Evolutionary conservation across 306 rosid genomes (phyloP).

Genomic region (Prunus campanulata): DNA sequence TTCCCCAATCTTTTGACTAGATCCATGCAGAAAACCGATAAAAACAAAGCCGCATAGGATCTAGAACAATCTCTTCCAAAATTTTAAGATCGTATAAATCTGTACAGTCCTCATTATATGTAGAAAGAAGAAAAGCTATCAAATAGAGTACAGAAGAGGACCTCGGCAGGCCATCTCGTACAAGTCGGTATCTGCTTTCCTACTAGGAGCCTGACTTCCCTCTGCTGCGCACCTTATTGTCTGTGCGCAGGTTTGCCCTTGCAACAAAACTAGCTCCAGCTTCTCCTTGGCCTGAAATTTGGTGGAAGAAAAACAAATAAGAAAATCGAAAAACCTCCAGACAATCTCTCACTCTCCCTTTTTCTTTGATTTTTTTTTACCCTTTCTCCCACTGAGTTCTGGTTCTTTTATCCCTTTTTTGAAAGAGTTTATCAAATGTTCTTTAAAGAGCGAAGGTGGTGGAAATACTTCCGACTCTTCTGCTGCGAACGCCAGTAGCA

Average conservation of each 20-base stretch:
- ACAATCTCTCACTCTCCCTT: constrained; percentile 9
- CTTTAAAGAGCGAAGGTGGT: constrained; percentile 91
- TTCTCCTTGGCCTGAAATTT: constrained; percentile 91
- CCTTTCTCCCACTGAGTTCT: constrained; percentile 25
- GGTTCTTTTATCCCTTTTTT: constrained; percentile 35
- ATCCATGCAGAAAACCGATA: background rate
- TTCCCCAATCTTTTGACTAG: constrained; percentile 8
- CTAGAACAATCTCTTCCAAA: constrained; percentile 30
- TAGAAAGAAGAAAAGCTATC: constrained; percentile 18
- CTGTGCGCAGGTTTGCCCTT: constrained; percentile 31
- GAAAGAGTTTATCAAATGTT: constrained; percentile 80
- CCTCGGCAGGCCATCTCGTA: constrained; percentile 31
- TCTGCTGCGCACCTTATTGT: constrained; percentile 6
- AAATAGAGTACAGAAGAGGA: constrained; percentile 33
- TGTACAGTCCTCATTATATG: constrained; percentile 48
- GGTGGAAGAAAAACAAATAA: constrained; percentile 34
- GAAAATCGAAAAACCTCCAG: constrained; percentile 14
- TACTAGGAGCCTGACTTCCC: constrained; percentile 16
- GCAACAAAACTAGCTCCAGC: constrained; percentile 55
- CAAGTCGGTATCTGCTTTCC: constrained; percentile 35
- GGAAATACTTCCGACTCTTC: constrained; percentile 98
- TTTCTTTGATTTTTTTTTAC: background rate
- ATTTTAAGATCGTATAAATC: constrained; percentile 32
- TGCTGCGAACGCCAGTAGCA: constrained; percentile 99
- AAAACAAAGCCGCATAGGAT: constrained; percentile 24